phyloP scores from a whole-genome alignment of 441 rosid species.

The Codiaeum variegatum region DNA sequence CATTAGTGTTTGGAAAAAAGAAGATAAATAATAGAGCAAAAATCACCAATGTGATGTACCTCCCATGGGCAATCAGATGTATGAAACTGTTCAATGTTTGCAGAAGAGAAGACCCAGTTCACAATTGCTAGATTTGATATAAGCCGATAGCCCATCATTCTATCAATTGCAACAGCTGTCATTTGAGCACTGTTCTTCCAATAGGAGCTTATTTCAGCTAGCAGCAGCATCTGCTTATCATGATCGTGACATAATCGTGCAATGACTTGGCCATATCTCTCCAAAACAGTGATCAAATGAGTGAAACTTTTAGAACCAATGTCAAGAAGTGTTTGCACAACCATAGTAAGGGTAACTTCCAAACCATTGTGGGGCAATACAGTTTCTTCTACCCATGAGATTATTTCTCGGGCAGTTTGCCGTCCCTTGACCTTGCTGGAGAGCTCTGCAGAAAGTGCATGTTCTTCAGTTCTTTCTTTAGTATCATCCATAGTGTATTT shows the following conservation, averaged over 20 bases:
- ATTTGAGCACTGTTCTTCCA: slow-evolving; percentile 89
- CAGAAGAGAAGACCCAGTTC: slow-evolving; percentile 89
- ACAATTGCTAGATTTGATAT: slow-evolving; percentile 92
- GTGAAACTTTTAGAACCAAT: slow-evolving; percentile 99
- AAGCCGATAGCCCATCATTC: slow-evolving; percentile 99
- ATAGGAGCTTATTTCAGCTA: slow-evolving; percentile 79
- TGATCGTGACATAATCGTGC: slow-evolving; percentile 69
- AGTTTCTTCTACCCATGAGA: slow-evolving; percentile 78
- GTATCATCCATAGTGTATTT: slow-evolving; percentile 63
- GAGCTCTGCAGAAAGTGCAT: slow-evolving; percentile 69
- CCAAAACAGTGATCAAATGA: slow-evolving; percentile 88
- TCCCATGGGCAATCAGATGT: slow-evolving; percentile 90
- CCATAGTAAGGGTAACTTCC: slow-evolving; percentile 62
- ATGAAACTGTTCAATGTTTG: slow-evolving; percentile 79
- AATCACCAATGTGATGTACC: slow-evolving; percentile 39
- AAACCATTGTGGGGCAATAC: slow-evolving; percentile 68
- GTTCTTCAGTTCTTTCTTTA: slow-evolving; percentile 67
- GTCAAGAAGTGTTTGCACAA: slow-evolving; percentile 81
- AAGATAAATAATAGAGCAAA: background rate
- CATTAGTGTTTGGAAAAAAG: background rate
- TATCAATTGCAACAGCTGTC: slow-evolving; percentile 86
- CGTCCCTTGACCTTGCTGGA: slow-evolving; percentile 81
- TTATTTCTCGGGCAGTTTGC: slow-evolving; percentile 71
- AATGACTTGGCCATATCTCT: slow-evolving; percentile 92
- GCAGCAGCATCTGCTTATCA: slow-evolving; percentile 74